Evolutionary conservation across 768 basidiomycete species (phyloP), one percentile per base, ranked within the genome.

Genomic region (Collybiopsis confluens): DNA sequence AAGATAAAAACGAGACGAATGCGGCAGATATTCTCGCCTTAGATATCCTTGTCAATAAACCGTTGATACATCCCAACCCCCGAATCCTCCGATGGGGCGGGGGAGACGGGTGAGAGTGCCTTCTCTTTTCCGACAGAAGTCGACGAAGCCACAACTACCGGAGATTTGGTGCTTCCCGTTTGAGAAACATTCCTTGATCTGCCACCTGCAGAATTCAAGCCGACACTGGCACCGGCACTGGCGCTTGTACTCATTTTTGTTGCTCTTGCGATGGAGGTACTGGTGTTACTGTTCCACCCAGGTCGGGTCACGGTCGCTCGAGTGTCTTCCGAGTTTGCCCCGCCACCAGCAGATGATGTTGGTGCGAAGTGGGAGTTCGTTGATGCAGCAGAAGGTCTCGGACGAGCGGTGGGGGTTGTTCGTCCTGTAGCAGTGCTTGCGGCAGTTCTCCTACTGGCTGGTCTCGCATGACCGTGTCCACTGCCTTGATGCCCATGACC

Each of bases 21-120:
- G 11, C 42, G 26, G 20, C 21, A 83, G 84, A 28, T 2, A 8
- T 26, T 26, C 26, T 10, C 21, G 13, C 6, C 23, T 16, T 27
- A 6, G 13, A 33, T 18, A 63, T 91, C 86, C 58, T 88, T 81
- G 48, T 82, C 84, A 63, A 91, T 76, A 68, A 92, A 81, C 68
- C 89, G 86, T 57, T 88, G 85, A 73, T 91, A 90, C 65, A 92
- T 68, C 59, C 86, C 89, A 58, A 92, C 88, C 58, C 87, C 88
- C 48, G 90, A 92, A 66, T 92, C 90, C 61, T 87, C 85, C 26
- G 84, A 80, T 16, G 86, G 88, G 44, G 85, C 86, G 54, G 90
- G 88, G 4, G 89, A 90, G 54, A 59, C 30, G 0, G 52, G 28
- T 4, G 27, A 16, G 7, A 15, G 15, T 36, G 40, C 21, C 18